Percentiles rank a stretch among this genome's conserved stretches.
Conservation (phyloP, 1,284 basidiomycete genomes). For the Gomphus bonarii region DNA sequence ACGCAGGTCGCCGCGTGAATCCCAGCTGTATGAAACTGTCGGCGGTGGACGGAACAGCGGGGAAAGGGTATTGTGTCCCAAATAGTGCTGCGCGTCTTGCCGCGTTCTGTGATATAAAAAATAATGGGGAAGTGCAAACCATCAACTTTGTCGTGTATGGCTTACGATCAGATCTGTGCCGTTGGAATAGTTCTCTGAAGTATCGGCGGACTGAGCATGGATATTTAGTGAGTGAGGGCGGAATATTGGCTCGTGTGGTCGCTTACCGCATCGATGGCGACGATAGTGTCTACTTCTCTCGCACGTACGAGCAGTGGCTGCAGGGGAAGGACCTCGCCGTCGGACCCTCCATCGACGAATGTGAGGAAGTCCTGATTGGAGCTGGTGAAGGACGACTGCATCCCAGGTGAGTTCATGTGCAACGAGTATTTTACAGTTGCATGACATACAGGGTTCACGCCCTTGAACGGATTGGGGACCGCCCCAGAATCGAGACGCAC, state of each 20-base stretch:
- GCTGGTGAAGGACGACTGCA: not conserved
- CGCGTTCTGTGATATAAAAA: slow-evolving; percentile 22
- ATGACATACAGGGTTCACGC: slow-evolving; percentile 20
- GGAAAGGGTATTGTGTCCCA: slow-evolving; percentile 31
- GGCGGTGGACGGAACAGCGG: slow-evolving; percentile 25
- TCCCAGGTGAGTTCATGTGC: not conserved
- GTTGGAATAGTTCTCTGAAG: slow-evolving; percentile 25
- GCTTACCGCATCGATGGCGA: slow-evolving; percentile 41
- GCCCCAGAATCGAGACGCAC: slow-evolving; percentile 21
- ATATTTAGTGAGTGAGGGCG: not conserved
- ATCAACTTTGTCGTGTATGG: not conserved
- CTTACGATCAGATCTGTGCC: slow-evolving; percentile 34
- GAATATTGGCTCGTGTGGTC: not conserved
- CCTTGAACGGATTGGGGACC: slow-evolving; percentile 35
- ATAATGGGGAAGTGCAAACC: not conserved
- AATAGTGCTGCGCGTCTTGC: slow-evolving; percentile 29
- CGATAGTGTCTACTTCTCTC: slow-evolving; percentile 38
- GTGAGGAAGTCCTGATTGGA: slow-evolving; percentile 17
- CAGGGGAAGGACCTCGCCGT: slow-evolving; percentile 37
- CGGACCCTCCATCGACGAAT: slow-evolving; percentile 32
- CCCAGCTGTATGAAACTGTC: slow-evolving; percentile 25
- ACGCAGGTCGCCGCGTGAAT: slow-evolving; percentile 29
- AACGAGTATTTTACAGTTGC: too few species aligned
- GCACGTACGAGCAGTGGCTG: slow-evolving; percentile 44
- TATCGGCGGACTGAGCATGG: slow-evolving; percentile 11